Evolutionary conservation across 495 filamentous ascomycete genomes (phyloP), one percentile per base, ranked within the genome.

Genomic region (Xylaria nigripes): DNA sequence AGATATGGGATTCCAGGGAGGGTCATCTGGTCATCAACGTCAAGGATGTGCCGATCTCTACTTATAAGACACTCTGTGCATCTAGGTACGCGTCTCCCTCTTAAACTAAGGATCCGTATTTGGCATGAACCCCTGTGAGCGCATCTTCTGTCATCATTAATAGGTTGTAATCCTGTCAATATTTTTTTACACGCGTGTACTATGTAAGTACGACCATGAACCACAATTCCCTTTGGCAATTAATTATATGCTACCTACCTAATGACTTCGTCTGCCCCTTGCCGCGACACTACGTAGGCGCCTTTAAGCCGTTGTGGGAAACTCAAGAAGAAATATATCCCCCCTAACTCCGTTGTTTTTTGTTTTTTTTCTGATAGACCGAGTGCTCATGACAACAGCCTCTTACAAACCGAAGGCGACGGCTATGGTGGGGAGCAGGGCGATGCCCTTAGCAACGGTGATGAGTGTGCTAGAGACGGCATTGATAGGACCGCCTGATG

Each of bases 331-430:
- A 38, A 56, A 56, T 15, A 56, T n/a, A n/a, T n/a, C n/a, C n/a
- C n/a, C n/a, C n/a, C n/a, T n/a, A n/a, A n/a, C n/a, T n/a, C n/a
- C n/a, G n/a, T n/a, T n/a, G n/a, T n/a, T n/a, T n/a, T n/a, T n/a
- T n/a, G n/a, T n/a, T n/a, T n/a, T n/a, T 6, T 15, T 13, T 12
- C 32, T 13, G 32, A 2, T 36, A 2, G 13, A 36, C 32, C 4
- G 21, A 54, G 43, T 29, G 3, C 12, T 21, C 5, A 19, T 18
- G 18, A 10, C 41, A 23, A 24, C 6, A 15, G 12, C 23, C 44
- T 51, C 55, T 54, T 57, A 51, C 27, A 60, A 47, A 32, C 51
- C 61, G 23, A 66, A 47, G 54, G 61, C 55, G 0, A 52, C 48
- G n/a, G 50, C 61, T 1, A 62, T 54, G 0, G 61, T 38, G 23